Conservation (phyloP, 805 yeast genomes). For the Sugiyamaella floridensis region DNA sequence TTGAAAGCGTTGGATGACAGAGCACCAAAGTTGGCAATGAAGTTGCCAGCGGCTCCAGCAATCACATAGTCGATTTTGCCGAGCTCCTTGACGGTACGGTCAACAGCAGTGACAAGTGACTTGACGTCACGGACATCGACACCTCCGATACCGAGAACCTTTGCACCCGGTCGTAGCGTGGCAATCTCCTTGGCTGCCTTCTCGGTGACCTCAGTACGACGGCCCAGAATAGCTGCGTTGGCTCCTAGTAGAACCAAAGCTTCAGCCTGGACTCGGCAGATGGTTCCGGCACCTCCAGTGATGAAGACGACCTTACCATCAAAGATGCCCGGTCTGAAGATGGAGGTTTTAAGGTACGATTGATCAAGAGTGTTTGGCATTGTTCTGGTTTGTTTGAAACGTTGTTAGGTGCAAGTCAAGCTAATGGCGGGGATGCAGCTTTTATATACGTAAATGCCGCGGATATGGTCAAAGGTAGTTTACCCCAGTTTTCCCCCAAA, state of each 20-base stretch:
- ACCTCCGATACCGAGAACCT: constrained; percentile 62
- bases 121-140: constrained; percentile 73
- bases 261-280: constrained; percentile 83
- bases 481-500: too few relatives aligned
- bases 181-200: constrained; percentile 61
- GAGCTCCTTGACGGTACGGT: constrained; percentile 53
- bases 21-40: constrained; percentile 69
- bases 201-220: constrained; percentile 60
- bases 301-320: constrained; percentile 81
- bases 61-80: constrained; percentile 83
- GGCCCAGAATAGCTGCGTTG: constrained; percentile 77
- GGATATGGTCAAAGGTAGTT: too few relatives aligned
- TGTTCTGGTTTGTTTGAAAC: not conserved
- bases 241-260: constrained; percentile 82
- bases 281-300: constrained; percentile 97
- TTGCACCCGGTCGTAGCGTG: constrained; percentile 49
- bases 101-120: constrained; percentile 57
- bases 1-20: constrained; percentile 82
- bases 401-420: not conserved
- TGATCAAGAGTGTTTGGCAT: constrained; percentile 14
- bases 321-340: constrained; percentile 55
- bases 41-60: constrained; percentile 96
- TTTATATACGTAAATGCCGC: too few relatives aligned
- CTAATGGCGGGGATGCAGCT: not conserved
- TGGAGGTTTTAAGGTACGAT: constrained; percentile 22